Base-by-base conservation (phyloP, 2,329 filamentous ascomycete genomes). In the Colletotrichum incanum region DNA sequence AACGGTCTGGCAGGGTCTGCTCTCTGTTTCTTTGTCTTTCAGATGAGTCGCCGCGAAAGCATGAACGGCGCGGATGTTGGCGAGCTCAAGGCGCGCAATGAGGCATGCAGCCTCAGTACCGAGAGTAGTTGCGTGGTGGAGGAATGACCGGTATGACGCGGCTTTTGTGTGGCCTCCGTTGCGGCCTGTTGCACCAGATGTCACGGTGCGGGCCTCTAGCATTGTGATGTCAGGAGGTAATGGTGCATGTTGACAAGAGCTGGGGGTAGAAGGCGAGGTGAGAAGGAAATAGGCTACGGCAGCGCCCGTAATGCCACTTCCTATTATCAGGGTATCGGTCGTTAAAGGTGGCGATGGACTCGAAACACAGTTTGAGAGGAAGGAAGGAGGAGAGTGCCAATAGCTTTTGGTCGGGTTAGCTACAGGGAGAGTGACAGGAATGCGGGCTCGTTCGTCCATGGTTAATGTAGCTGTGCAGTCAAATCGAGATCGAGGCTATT, bases 51-150 rank as follows among this genome's bases (percentile, higher is more conserved):
- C 77, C 0, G 88, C 87, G 72, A 92, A 86, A 0, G 77, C 79
- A 76, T 92, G 90, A 12, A 90, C 85, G n/a, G 85, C 85, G 34
- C 82, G 79, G 67, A 92, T 88, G 75, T 85, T 88, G 50, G 82
- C 82, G 52, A 86, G 85, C 77, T 90, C 87, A 55, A 90, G 83
- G 12, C 82, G 83, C 2, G 85, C 87, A 65, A 88, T 86, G 74
- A 85, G 82, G 23, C 84, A 79, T 2, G 90, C 90, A 56, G 85
- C 84, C 1, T 81, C 81, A 20, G 82, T 80, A 12, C 88, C 88
- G n/a, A 86, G 78, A 7, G 80, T 77, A 16, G 80, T 72, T 2
- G 80, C 79, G 75, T 91, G 85, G 41, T 84, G 79, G 4, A 83
- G 72, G 73, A 91, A 91, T 23, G 84, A 84, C 31, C 86, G 86